These are phyloP conservation scores for Paramecium octaurelia DNA, from an alignment of 73 alveolate genomes.

Conservation along the genomic window DNA sequence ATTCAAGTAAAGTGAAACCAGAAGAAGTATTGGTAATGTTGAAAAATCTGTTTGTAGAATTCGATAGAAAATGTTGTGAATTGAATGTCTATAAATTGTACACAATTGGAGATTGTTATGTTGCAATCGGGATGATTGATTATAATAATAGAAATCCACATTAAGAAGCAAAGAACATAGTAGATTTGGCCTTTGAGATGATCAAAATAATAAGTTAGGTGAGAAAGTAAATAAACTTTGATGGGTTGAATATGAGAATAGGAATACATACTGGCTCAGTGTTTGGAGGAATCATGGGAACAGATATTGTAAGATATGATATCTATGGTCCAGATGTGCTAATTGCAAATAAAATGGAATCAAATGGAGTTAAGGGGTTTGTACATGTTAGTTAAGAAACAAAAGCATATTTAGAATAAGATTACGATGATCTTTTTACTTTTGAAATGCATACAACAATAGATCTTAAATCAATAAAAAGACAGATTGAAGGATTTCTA, in stretches of 20 bases:
- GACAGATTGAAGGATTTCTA: slow-evolving; percentile 2
- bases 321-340: slow-evolving; percentile 53
- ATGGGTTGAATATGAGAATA: slow-evolving; percentile 55
- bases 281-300: slow-evolving; percentile 59
- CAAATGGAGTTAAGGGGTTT: slow-evolving; percentile 50
- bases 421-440: neutral
- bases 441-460: slow-evolving; percentile 40
- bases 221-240: slow-evolving; percentile 28
- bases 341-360: slow-evolving; percentile 62
- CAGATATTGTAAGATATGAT: slow-evolving; percentile 61
- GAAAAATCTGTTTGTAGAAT: slow-evolving; percentile 46
- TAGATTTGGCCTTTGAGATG: slow-evolving; percentile 56
- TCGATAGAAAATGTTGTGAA: slow-evolving; percentile 55
- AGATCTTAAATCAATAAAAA: neutral
- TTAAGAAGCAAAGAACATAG: slow-evolving; percentile 50
- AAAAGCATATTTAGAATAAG: neutral
- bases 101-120: slow-evolving; percentile 66
- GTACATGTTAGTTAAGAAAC: slow-evolving; percentile 39
- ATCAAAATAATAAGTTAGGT: slow-evolving; percentile 28
- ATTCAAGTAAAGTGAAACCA: slow-evolving; percentile 46
- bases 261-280: slow-evolving; percentile 58
- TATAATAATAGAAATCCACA: slow-evolving; percentile 52
- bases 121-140: slow-evolving; percentile 55
- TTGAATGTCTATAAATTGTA: slow-evolving; percentile 58
- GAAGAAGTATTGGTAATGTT: slow-evolving; percentile 57